Evolutionary conservation across 1,284 basidiomycete species (phyloP), one percentile per base, ranked within the genome.

Genomic region (Leccinum pallidistipes): DNA sequence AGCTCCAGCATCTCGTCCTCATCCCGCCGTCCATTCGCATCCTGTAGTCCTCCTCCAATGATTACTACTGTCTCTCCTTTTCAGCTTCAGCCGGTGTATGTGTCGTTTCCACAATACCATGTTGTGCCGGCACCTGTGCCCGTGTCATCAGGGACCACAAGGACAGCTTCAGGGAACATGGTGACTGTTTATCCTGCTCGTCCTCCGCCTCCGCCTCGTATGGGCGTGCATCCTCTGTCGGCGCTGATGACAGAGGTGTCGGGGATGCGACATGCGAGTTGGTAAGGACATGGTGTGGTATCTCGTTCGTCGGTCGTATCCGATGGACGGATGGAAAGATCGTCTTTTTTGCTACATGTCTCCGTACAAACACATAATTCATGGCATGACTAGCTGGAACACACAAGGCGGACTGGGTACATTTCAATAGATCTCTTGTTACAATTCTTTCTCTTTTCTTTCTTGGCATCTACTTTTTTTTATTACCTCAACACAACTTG

Each of bases 221-320:
- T 27, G 24, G 24, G 24, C 24, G 24, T 27, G 24, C 24, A 27
- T 27, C 24, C 69, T 29, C 29, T 29, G 29, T 57, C 66, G 3
- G 40, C 60, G 3, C 55, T 65, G 9, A 70, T 70, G 21, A 69
- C 71, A 14, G 69, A 21, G 71, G 8, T 52, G 24, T 65, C 69
- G 5, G 71, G 69, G 21, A 73, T 70, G 69, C 59, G 71, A 55
- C 69, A 70, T 38, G 70, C 63, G 29, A 70, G 57, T 31, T 70
- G 69, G 69, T 70, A 24, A 24, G 3, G 24, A 24, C 24, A 24
- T 4, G 24, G 24, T 24, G 24, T 24, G 24, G 24, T 24, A 24
- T 24, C 3, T 29, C 29, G 5, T 34, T 34, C 11, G 11, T 34
- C 32, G 32, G 32, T 34, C 32, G 32, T 0, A 34, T 34, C 21